Evolutionary conservation across 2,329 filamentous ascomycete genomes (phyloP).

Genomic region (Pleoardoris graminearum): DNA sequence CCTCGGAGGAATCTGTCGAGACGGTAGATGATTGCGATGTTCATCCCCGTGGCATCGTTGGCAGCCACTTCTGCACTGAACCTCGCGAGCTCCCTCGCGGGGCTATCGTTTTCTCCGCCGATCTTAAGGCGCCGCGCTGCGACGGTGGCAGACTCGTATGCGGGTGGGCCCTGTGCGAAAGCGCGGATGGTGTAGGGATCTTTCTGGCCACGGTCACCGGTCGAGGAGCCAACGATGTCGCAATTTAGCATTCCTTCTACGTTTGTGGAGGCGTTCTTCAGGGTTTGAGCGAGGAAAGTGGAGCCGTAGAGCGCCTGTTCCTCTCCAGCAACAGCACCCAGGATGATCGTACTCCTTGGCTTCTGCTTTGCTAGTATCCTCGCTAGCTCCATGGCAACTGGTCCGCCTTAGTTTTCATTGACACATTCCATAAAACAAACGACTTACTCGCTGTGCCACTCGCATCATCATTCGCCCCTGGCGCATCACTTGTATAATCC

Average conservation of each 20-base stretch:
- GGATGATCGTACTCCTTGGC: constrained; percentile 59
- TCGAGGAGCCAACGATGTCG: constrained; percentile 60
- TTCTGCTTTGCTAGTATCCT: constrained; percentile 54
- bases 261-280: constrained; percentile 56
- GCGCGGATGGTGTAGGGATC: constrained; percentile 59
- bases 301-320: constrained; percentile 61
- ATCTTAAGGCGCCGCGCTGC: constrained; percentile 48
- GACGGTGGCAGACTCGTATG: constrained; percentile 47
- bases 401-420: constrained; percentile 9
- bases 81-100: constrained; percentile 58
- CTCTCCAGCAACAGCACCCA: constrained; percentile 61
- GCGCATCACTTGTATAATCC: constrained; percentile 57
- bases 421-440: background rate
- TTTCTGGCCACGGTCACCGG: constrained; percentile 50
- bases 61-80: constrained; percentile 60
- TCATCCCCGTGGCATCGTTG: constrained; percentile 58
- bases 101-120: constrained; percentile 58
- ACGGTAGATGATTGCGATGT: constrained; percentile 60
- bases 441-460: constrained; percentile 54
- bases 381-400: constrained; percentile 59
- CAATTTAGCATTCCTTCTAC: constrained; percentile 63
- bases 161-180: constrained; percentile 56
- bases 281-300: constrained; percentile 56
- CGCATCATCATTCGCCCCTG: constrained; percentile 63
- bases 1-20: constrained; percentile 60